These are phyloP conservation scores for Epichloe typhina DNA, from an alignment of 2,329 filamentous ascomycete species.

Conservation along the genomic window DNA sequence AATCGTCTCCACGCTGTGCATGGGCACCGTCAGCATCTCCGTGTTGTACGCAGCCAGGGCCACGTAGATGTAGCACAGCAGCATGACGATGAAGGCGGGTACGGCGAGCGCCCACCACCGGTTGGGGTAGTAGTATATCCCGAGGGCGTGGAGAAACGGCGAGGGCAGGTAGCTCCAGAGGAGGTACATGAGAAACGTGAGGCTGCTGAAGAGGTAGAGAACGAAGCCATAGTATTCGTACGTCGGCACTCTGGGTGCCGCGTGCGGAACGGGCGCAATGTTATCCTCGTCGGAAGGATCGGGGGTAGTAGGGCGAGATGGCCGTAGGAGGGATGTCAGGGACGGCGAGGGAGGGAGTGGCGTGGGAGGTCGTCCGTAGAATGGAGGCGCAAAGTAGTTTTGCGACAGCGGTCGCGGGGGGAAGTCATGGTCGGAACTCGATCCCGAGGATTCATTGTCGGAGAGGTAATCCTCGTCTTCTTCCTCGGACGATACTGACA, in stretches of 20 bases:
- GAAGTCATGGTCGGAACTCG: conserved; percentile 14
- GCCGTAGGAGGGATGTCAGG: conserved; percentile 78
- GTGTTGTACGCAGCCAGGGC: conserved; percentile 86
- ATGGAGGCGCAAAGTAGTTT: conserved; percentile 62
- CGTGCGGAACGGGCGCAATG: conserved; percentile 72
- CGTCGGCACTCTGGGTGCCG: conserved; percentile 87
- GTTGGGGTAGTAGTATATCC: conserved; percentile 94
- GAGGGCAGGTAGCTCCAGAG: conserved; percentile 86
- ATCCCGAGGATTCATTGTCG: conserved; percentile 19
- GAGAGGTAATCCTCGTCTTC: conserved; percentile 23
- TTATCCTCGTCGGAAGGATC: conserved; percentile 83
- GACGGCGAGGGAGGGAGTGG: conserved; percentile 87
- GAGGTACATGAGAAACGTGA: conserved; percentile 61
- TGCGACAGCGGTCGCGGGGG: conserved; percentile 35
- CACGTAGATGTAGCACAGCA: conserved; percentile 84
- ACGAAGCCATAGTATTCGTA: conserved; percentile 99
- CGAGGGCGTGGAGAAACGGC: conserved; percentile 81
- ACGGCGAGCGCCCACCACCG: conserved; percentile 95
- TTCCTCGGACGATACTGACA: conserved; percentile 24
- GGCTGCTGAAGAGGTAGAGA: conserved; percentile 76
- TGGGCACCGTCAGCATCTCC: conserved; percentile 69
- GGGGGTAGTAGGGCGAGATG: conserved; percentile 84
- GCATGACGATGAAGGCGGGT: conserved; percentile 79
- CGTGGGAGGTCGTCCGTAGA: conserved; percentile 94
- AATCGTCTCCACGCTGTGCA: conserved; percentile 73